Evolutionary conservation across 176 grass and related monocot genomes (phyloP).

Genomic region (Hordeum marinum): DNA sequence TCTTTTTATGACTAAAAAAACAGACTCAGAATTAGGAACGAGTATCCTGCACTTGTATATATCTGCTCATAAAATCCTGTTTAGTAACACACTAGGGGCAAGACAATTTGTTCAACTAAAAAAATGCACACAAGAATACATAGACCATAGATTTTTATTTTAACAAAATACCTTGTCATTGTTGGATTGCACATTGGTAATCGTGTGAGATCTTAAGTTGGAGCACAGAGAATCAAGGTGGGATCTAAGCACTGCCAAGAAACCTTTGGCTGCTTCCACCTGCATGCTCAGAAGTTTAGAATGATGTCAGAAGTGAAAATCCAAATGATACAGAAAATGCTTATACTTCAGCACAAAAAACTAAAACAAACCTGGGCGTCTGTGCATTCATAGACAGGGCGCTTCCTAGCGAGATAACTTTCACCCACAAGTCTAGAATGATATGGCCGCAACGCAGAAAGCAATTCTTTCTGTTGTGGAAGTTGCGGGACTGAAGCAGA

Average conservation of each 20-base stretch:
- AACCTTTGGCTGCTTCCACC: conserved; percentile 98
- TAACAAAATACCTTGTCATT: conserved; percentile 79
- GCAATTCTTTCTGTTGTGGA: conserved; percentile 75
- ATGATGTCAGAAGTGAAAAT: background rate
- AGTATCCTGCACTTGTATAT: background rate
- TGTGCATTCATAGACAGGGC: conserved; percentile 89
- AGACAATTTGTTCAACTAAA: background rate
- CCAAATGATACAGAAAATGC: background rate
- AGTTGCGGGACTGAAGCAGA: conserved; percentile 66
- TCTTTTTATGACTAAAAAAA: background rate
- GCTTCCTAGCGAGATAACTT: conserved; percentile 92
- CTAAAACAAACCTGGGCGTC: conserved; percentile 57
- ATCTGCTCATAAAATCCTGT: background rate
- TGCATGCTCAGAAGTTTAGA: conserved; percentile 37
- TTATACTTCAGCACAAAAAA: background rate
- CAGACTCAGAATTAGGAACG: background rate
- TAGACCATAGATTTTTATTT: background rate
- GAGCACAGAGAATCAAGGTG: conserved; percentile 93
- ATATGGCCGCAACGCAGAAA: conserved; percentile 75
- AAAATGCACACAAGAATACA: background rate
- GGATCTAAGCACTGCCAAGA: conserved; percentile 82
- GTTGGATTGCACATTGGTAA: conserved; percentile 98
- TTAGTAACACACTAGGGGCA: background rate
- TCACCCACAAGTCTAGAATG: conserved; percentile 97
- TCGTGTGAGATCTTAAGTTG: conserved; percentile 93